These are phyloP conservation scores for Hericium rajendrae DNA, from an alignment of 768 basidiomycete genomes.

Conservation along the genomic window DNA sequence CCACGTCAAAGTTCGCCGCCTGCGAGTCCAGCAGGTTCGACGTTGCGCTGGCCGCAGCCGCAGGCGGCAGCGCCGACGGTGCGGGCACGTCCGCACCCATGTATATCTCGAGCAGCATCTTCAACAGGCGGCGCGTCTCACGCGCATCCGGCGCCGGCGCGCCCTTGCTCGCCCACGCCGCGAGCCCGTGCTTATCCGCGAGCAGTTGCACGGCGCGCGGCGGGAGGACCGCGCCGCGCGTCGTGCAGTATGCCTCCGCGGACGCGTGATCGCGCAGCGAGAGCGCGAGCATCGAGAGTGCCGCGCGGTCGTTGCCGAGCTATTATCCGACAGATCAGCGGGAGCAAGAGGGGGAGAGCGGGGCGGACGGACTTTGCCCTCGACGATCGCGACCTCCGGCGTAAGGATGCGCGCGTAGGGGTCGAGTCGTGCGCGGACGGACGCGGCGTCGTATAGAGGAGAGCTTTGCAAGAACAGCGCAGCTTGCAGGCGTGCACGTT, in stretches of 20 bases:
- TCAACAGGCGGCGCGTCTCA: conserved; percentile 50
- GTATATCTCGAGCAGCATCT: conserved; percentile 71
- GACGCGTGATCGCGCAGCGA: conserved; percentile 64
- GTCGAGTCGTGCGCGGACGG: conserved; percentile 34
- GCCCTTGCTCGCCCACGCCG: conserved; percentile 44
- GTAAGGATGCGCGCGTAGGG: conserved; percentile 44
- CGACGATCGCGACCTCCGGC: conserved; percentile 69
- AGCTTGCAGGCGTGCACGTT: conserved; percentile 62
- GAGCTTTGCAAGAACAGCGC: conserved; percentile 79
- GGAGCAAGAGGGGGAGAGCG: conserved; percentile 2
- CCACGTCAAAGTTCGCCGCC: conserved; percentile 63
- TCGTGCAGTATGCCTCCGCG: conserved; percentile 80
- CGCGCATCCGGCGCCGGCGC: conserved; percentile 24
- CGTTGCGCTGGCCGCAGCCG: conserved; percentile 36
- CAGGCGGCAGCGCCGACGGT: too few relatives aligned
- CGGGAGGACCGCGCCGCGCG: conserved; percentile 67
- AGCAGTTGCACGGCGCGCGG: conserved; percentile 42
- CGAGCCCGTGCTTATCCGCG: conserved; percentile 36
- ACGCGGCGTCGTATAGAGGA: conserved; percentile 48
- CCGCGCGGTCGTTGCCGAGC: conserved; percentile 51
- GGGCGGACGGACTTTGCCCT: conserved; percentile 53
- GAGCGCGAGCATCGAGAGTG: conserved; percentile 58
- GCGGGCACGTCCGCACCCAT: conserved; percentile 38
- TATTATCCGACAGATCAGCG: conserved; percentile 14
- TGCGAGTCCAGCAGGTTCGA: conserved; percentile 69